Conservation (phyloP, 2,329 filamentous ascomycete genomes). For the Herpotrichia juniperi region DNA sequence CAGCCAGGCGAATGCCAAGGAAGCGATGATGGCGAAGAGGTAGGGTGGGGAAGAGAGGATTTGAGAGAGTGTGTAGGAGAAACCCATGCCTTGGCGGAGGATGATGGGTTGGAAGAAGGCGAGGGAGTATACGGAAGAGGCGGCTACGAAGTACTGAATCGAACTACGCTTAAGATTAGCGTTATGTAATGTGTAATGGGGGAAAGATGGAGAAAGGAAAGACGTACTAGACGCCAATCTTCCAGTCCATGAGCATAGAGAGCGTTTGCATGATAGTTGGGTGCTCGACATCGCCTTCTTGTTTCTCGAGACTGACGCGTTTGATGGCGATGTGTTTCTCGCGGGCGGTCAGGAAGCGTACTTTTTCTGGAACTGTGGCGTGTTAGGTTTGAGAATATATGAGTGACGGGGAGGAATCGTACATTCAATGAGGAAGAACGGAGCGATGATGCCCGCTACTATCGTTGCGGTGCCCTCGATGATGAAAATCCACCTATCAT, state of each 20-base stretch:
- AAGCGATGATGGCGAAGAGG: constrained; percentile 25
- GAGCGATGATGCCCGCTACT: constrained; percentile 21
- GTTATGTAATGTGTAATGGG: constrained; percentile 1
- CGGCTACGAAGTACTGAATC: constrained; percentile 37
- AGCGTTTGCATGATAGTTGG: constrained; percentile 28
- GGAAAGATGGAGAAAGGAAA: neutral
- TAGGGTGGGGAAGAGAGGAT: constrained; percentile 30
- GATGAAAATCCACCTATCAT: too few relatives aligned
- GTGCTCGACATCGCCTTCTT: constrained; percentile 26
- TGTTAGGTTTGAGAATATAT: constrained; percentile 5
- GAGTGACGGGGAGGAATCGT: neutral
- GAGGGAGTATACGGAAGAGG: constrained; percentile 31
- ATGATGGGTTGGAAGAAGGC: constrained; percentile 32
- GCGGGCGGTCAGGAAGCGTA: constrained; percentile 31
- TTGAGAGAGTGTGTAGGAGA: constrained; percentile 28
- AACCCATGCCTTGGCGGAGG: constrained; percentile 31
- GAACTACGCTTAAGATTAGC: constrained; percentile 14
- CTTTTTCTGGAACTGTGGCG: constrained; percentile 29
- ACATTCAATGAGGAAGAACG: constrained; percentile 34
- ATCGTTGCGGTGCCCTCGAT: constrained; percentile 25
- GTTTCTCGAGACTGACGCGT: constrained; percentile 34
- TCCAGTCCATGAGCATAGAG: constrained; percentile 35
- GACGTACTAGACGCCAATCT: constrained; percentile 33
- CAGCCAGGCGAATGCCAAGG: constrained; percentile 23
- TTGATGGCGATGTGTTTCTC: constrained; percentile 30